Evolutionary conservation across 306 rosid species (phyloP).

Genomic region (Cucurbita ficifolia): DNA sequence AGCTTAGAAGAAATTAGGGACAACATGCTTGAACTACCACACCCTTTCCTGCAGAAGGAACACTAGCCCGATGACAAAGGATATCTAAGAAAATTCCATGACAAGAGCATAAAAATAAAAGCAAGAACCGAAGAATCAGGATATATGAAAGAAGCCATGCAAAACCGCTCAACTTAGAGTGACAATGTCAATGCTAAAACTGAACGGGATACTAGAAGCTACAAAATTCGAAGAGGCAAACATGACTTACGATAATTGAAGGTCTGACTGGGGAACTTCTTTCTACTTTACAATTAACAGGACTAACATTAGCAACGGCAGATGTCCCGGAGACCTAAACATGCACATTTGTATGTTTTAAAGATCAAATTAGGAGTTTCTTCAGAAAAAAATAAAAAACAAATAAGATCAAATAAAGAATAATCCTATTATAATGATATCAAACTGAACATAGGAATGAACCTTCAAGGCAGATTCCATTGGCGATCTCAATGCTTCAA

Average conservation of each 20-base stretch:
- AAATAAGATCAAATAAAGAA: not conserved
- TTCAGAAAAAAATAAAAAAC: not conserved
- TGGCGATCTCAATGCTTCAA: conserved; percentile 61
- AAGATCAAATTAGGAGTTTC: conserved; percentile 6
- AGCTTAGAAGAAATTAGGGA: conserved; percentile 1
- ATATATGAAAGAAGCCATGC: not conserved
- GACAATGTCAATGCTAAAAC: not conserved
- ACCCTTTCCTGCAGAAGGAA: not conserved
- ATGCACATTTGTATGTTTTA: not conserved
- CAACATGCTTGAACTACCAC: not conserved
- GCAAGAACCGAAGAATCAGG: not conserved
- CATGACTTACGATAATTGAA: conserved; percentile 44
- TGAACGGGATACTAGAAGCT: not conserved
- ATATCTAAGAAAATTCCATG: not conserved
- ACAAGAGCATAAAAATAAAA: not conserved
- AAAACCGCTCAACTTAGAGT: not conserved
- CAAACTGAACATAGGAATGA: conserved; percentile 6
- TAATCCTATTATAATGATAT: not conserved
- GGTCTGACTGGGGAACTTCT: conserved; percentile 69
- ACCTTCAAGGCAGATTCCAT: conserved; percentile 66
- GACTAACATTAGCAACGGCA: conserved; percentile 34
- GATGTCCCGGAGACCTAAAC: conserved; percentile 48
- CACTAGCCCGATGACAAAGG: not conserved
- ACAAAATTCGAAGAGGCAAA: not conserved
- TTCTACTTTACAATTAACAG: conserved; percentile 62